Conservation (phyloP, 1,284 basidiomycete genomes). For the Rhodotorula sp. region DNA sequence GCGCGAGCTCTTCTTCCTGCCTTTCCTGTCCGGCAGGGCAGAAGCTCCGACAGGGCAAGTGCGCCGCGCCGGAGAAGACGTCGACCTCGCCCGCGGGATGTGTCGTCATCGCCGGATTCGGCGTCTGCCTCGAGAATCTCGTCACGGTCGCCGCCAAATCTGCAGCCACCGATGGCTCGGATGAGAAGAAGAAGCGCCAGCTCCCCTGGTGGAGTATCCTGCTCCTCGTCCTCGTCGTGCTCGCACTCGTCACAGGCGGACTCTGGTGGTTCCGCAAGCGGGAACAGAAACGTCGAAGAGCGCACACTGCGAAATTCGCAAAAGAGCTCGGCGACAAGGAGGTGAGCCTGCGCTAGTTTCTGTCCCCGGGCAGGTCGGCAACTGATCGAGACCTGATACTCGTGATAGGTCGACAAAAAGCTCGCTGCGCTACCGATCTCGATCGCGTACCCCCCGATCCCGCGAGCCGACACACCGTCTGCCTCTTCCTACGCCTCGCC, state of each 20-base stretch:
- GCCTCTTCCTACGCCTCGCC: constrained; percentile 6
- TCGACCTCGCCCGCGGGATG: constrained; percentile 53
- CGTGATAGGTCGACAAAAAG: constrained; percentile 28
- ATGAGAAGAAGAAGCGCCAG: not conserved
- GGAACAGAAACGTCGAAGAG: constrained; percentile 29
- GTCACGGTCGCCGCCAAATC: constrained; percentile 57
- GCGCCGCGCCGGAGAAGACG: constrained; percentile 54
- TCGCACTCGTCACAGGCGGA: not conserved
- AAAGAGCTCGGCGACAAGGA: constrained; percentile 27
- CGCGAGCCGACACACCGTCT: constrained; percentile 4
- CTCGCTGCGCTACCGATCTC: constrained; percentile 20
- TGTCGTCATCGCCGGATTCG: constrained; percentile 64
- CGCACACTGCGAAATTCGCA: constrained; percentile 27
- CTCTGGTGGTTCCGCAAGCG: constrained; percentile 23
- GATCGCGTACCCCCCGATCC: constrained; percentile 30
- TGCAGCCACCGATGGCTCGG: not conserved
- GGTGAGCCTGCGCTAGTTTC: constrained; percentile 2
- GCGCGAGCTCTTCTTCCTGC: constrained; percentile 62
- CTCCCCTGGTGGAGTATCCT: constrained; percentile 37
- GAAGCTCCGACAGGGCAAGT: constrained; percentile 63
- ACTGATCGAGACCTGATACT: not conserved
- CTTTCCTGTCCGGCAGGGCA: constrained; percentile 63
- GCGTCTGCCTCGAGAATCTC: constrained; percentile 70
- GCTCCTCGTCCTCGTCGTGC: constrained; percentile 10
- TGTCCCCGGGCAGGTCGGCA: not conserved